phyloP scores from a whole-genome alignment of 2,329 filamentous ascomycete genomes.

The Amesomyces nigricolor region DNA sequence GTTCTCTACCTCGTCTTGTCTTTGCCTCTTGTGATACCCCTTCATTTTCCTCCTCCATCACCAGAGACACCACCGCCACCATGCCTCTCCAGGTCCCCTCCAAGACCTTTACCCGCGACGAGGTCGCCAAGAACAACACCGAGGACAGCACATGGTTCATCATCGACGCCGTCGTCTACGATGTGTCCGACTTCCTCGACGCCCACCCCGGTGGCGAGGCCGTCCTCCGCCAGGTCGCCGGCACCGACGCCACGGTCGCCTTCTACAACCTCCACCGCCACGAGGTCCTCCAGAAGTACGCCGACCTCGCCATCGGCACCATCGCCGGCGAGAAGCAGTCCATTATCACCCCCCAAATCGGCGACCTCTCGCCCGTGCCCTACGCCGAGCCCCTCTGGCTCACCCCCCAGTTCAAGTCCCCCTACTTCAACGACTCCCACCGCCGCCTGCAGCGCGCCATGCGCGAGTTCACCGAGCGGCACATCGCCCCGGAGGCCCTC shows the following conservation, averaged over 20 bases:
- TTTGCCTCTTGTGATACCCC: background rate
- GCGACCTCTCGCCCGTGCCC: slow-evolving; percentile 70
- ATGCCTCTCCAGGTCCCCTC: slow-evolving; percentile 31
- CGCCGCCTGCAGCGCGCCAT: slow-evolving; percentile 61
- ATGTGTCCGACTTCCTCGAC: slow-evolving; percentile 77
- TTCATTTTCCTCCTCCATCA: background rate
- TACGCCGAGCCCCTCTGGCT: slow-evolving; percentile 86
- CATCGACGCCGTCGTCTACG: slow-evolving; percentile 82
- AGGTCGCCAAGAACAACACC: slow-evolving; percentile 70
- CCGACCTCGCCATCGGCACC: slow-evolving; percentile 67
- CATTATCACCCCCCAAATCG: slow-evolving; percentile 62
- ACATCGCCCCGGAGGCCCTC: slow-evolving; percentile 69
- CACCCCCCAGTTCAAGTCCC: slow-evolving; percentile 66
- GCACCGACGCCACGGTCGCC: slow-evolving; percentile 71
- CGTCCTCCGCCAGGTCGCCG: slow-evolving; percentile 74
- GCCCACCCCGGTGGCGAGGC: slow-evolving; percentile 78
- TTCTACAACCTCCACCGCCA: slow-evolving; percentile 93
- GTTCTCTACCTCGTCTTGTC: background rate
- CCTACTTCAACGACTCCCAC: slow-evolving; percentile 76
- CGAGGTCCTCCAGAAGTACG: slow-evolving; percentile 80
- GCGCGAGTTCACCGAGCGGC: slow-evolving; percentile 64
- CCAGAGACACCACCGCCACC: slow-evolving; percentile 29
- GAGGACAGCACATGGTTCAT: slow-evolving; percentile 77
- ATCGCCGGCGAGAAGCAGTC: slow-evolving; percentile 69
- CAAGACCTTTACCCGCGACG: slow-evolving; percentile 52